Evolutionary conservation across 1,284 basidiomycete genomes (phyloP), one percentile per base, ranked within the genome.

Genomic region (Ceratobasidium sp.): DNA sequence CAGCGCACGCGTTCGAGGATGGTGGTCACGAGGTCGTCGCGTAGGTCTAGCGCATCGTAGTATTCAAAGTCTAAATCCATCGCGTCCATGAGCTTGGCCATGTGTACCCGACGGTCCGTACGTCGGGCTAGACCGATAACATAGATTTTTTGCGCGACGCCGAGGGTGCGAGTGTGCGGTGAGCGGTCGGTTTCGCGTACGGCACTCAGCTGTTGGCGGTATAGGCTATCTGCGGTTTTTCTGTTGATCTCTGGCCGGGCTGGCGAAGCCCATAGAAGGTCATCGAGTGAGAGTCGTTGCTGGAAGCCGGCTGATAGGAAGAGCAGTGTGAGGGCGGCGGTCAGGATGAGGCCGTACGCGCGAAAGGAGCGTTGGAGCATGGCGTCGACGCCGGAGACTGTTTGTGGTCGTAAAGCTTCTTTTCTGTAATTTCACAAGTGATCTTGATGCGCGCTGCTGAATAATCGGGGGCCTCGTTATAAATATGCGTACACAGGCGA

Each of bases 111-210:
- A 31, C 79, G 49, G 69, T 79, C 79, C n/a, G 46, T 48, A 13
- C 79, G 74, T 27, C 72, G 69, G 0, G 78, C 64, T 5, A 80
- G 77, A 48, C 74, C 77, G 51, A 80, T 77, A 41, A 78, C 79
- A 72, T 78, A 79, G 29, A 80, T 75, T 48, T 75, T 76, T 37
- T 68, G 74, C 24, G 78, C 78, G 39, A 79, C 74, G n/a, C 78
- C 77, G 46, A 78, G 75, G 3, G 77, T 76, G 11, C 68, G 73
- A 39, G 76, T 76, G 46, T 77, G 76, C n/a, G 75, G 54, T 6
- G 37, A 51, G 19, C 46, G 71, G 63, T 77, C 75, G 19, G 68
- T 34, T 2, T 69, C 65, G 22, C 75, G 76, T 13, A 77, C 54
- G 6, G 41, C 24, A 34, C 48, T 58, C 16, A 77, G 63, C 31